These are phyloP conservation scores for Entomortierella chlamydospora DNA, from an alignment of 192 early-diverging fungal genomes.

Conservation along the genomic window DNA sequence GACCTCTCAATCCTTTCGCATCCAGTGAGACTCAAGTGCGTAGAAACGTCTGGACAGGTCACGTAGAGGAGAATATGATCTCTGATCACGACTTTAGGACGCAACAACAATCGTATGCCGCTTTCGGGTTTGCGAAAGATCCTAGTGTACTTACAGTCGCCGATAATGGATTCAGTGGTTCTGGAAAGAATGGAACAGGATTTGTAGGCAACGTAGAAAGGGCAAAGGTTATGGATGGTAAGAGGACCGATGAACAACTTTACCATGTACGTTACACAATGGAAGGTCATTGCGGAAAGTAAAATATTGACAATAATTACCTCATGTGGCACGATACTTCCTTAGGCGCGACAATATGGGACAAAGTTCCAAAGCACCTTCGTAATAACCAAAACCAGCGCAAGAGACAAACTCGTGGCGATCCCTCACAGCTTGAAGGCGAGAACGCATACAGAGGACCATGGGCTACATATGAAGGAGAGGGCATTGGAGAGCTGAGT, in stretches of 20 bases:
- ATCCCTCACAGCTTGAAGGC: conserved; percentile 78
- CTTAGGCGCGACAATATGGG: conserved; percentile 53
- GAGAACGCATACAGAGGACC: conserved; percentile 87
- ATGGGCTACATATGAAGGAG: conserved; percentile 94
- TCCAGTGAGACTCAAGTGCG: conserved; percentile 55
- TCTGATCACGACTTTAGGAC: conserved; percentile 80
- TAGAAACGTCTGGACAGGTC: conserved; percentile 73
- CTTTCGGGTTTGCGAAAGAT: conserved; percentile 85
- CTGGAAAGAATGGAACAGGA: conserved; percentile 64
- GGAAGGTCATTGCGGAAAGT: too few species aligned
- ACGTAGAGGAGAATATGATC: conserved; percentile 80
- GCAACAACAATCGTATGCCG: conserved; percentile 87
- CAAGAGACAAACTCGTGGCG: conserved; percentile 82
- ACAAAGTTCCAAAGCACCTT: conserved; percentile 52
- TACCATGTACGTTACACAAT: too few species aligned
- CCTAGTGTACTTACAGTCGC: conserved; percentile 66
- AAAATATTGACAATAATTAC: too few species aligned
- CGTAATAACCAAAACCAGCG: conserved; percentile 60
- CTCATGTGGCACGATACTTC: too few species aligned
- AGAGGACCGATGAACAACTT: neutral
- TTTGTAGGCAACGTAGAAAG: conserved; percentile 73
- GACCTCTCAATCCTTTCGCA: conserved; percentile 68
- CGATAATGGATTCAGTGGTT: conserved; percentile 53
- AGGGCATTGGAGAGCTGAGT: conserved; percentile 69
- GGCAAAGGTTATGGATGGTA: conserved; percentile 64